Conservation (phyloP, 345 rosid species). For the Rhodamnia argentea region DNA sequence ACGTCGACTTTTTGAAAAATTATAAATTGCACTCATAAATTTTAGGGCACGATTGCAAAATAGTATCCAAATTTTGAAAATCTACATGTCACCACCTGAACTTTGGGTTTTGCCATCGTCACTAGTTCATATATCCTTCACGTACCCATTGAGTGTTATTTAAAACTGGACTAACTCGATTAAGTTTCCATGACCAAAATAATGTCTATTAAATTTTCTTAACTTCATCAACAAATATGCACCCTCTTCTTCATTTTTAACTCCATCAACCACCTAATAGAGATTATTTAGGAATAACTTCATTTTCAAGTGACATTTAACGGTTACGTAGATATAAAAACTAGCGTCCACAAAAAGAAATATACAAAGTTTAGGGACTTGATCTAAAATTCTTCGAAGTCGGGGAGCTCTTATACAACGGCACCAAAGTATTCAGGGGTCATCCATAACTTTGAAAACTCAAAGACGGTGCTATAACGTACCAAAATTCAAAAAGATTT, state of each 20-base stretch:
- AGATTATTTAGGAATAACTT: neutral
- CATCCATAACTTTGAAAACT: neutral
- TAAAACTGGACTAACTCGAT: neutral
- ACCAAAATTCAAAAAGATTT: neutral
- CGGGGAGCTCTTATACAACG: neutral
- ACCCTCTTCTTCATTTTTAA: neutral
- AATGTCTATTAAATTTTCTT: neutral
- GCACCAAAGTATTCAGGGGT: neutral
- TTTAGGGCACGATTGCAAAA: neutral
- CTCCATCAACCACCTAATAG: neutral
- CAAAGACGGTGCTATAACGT: neutral
- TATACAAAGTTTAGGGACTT: neutral
- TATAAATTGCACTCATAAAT: neutral
- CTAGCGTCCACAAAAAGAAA: neutral
- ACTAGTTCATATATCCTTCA: neutral
- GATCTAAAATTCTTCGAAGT: neutral
- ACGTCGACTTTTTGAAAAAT: neutral
- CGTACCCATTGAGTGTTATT: neutral
- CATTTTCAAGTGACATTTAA: neutral
- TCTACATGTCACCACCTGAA: neutral
- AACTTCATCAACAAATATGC: neutral
- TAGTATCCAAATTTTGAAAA: neutral
- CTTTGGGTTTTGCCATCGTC: neutral
- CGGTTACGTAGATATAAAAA: neutral
- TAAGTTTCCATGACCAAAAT: neutral